phyloP scores from a whole-genome alignment of 768 basidiomycete species.

The Artomyces pyxidatus region DNA sequence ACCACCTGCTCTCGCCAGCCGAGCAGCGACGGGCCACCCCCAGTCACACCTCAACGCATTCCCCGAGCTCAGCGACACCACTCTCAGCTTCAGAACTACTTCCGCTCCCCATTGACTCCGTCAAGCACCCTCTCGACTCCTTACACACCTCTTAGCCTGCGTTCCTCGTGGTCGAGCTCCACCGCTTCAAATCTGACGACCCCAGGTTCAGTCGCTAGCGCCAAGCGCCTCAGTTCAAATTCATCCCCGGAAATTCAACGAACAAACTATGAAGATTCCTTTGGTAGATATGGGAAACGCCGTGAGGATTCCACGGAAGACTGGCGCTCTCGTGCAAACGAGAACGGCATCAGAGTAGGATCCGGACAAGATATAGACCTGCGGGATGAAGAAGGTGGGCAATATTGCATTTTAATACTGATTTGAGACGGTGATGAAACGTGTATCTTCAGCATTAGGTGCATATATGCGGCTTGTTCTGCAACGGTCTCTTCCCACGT shows the following conservation, averaged over 20 bases:
- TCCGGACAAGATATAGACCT: constrained; percentile 30
- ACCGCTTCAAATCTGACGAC: constrained; percentile 49
- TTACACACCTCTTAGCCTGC: constrained; percentile 63
- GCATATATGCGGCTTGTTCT: constrained; percentile 14
- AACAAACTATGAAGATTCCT: constrained; percentile 21
- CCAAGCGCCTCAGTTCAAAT: constrained; percentile 34
- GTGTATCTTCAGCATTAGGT: not conserved
- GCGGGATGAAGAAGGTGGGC: constrained; percentile 42
- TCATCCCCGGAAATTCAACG: constrained; percentile 37
- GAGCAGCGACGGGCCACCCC: constrained; percentile 25
- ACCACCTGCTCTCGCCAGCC: constrained; percentile 28
- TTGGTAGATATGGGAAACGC: constrained; percentile 27
- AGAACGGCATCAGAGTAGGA: constrained; percentile 64
- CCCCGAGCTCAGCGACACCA: constrained; percentile 33
- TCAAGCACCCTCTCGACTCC: constrained; percentile 44
- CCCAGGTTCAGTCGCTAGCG: constrained; percentile 38
- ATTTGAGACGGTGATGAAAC: not conserved
- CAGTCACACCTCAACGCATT: constrained; percentile 61
- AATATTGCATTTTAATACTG: not conserved
- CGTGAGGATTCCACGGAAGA: constrained; percentile 56
- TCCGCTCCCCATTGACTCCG: constrained; percentile 55
- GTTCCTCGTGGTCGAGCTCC: constrained; percentile 45
- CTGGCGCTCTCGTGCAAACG: constrained; percentile 65
- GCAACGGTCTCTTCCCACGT: not conserved
- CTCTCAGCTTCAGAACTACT: constrained; percentile 24